Evolutionary conservation across 768 basidiomycete genomes (phyloP).

Genomic region (Royoungia palumana): DNA sequence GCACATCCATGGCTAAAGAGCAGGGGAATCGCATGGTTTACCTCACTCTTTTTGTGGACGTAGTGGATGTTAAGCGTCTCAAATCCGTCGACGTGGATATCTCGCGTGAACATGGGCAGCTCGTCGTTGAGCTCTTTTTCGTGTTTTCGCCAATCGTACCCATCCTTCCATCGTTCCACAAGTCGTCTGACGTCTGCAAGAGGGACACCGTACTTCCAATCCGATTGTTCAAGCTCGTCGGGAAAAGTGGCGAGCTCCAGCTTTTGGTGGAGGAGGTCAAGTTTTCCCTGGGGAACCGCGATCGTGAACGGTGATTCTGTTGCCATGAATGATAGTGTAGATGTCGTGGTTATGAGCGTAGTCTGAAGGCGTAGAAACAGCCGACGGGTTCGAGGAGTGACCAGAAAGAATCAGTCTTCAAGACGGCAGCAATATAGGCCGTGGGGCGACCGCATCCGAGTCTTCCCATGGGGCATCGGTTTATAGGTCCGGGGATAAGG

Average conservation of each 20-base stretch:
- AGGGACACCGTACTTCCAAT: conserved; percentile 51
- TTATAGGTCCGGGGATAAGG: no score
- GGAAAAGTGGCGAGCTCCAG: conserved; percentile 50
- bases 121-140: conserved; percentile 50
- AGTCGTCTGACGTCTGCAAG: conserved; percentile 48
- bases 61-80: conserved; percentile 55
- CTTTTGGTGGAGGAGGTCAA: conserved; percentile 42
- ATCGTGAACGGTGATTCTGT: conserved; percentile 47
- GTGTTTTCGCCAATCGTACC: conserved; percentile 54
- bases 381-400: no score
- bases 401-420: no score
- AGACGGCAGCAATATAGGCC: no score
- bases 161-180: conserved; percentile 46
- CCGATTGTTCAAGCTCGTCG: conserved; percentile 52
- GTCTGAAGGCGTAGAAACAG: no score
- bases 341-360: background rate
- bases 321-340: no score
- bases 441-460: no score
- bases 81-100: conserved; percentile 46
- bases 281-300: conserved; percentile 39
- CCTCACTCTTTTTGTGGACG: conserved; percentile 49
- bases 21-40: conserved; percentile 49
- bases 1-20: conserved; percentile 61
- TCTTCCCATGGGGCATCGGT: no score
- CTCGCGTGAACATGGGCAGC: conserved; percentile 53